phyloP scores from a whole-genome alignment of 352 stramenopile species.

The Phytophthora nicotianae region DNA sequence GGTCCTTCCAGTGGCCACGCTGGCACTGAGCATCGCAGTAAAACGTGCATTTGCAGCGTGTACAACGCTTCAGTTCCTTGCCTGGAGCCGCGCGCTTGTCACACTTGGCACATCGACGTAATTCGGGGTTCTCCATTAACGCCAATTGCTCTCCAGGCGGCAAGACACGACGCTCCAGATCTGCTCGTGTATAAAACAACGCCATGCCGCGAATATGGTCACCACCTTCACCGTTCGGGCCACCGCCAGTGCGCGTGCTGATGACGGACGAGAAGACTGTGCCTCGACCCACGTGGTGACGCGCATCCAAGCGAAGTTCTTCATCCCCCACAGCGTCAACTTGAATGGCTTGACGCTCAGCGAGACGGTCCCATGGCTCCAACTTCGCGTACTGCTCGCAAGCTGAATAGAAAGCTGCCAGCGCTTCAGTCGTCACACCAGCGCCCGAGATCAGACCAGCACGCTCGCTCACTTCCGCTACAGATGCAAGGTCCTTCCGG shows the following conservation, averaged over 20 bases:
- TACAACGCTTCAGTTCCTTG: slow-evolving; percentile 79
- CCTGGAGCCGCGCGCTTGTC: slow-evolving; percentile 71
- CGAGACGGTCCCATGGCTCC: slow-evolving; percentile 71
- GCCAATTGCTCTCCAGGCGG: slow-evolving; percentile 69
- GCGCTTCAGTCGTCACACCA: slow-evolving; percentile 61
- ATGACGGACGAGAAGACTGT: slow-evolving; percentile 83
- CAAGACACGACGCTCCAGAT: slow-evolving; percentile 78
- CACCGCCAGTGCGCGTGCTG: slow-evolving; percentile 45
- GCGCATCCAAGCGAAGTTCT: slow-evolving; percentile 68
- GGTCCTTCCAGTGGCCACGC: slow-evolving; percentile 80
- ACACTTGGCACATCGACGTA: slow-evolving; percentile 77
- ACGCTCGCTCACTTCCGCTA: slow-evolving; percentile 78
- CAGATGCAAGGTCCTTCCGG: slow-evolving; percentile 79
- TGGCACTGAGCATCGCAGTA: slow-evolving; percentile 82
- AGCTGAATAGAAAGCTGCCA: slow-evolving; percentile 64
- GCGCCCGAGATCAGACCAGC: slow-evolving; percentile 59
- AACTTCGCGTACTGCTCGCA: slow-evolving; percentile 68
- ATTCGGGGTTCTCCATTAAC: slow-evolving; percentile 68
- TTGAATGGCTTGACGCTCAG: slow-evolving; percentile 81
- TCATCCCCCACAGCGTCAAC: slow-evolving; percentile 68
- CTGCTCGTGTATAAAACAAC: slow-evolving; percentile 77
- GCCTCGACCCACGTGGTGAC: slow-evolving; percentile 54
- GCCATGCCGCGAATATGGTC: slow-evolving; percentile 77
- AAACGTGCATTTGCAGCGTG: slow-evolving; percentile 84
- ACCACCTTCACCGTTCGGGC: slow-evolving; percentile 34